Evolutionary conservation across 1,284 basidiomycete genomes (phyloP), one percentile per base, ranked within the genome.

Genomic region (Ustilago cynodontis): DNA sequence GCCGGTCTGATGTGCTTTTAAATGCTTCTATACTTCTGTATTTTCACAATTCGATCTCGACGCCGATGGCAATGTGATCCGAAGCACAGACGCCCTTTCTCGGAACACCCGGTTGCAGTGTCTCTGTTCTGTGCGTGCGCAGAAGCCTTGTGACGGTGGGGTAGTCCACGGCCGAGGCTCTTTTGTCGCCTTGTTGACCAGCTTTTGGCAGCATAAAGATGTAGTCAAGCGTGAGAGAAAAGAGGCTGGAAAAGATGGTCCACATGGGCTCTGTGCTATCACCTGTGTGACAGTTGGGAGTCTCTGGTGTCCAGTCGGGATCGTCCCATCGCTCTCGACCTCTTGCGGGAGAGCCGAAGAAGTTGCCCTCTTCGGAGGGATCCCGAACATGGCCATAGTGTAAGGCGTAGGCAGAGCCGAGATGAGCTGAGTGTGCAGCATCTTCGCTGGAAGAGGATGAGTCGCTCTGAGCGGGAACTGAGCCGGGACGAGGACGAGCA

Each of bases 61-160:
- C 85, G 47, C 90, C 91, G 11, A 97, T 88, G 1, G 92, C 92
- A 67, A 94, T 88, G 84, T 98, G 95, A 86, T 98, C 95, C 80
- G 93, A 94, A 11, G 93, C 93, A 77, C 92, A 93, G 28, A 95
- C 88, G 18, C 90, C 91, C 75, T 90, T 90, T 79, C 90, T 89
- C n/a, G 95, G 95, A 49, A 98, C 87, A 9, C 94, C 95, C 10
- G 89, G 89, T 8, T 88, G 89, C 10, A 97, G 88, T 56, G 91
- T 89, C 58, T 89, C 87, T n/a, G 89, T 89, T 20, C 81, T 83
- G 69, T 91, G 92, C 10, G 93, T 91, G 37, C 89, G 86, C 20
- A 94, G 89, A 14, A 95, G 87, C 22, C 90, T 89, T 3, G 88
- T 87, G 5, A 95, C 88, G 24, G 85, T 82, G 3, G 89, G 88